phyloP scores from a whole-genome alignment of 1,284 basidiomycete species.

The Moniliophthora roreri region DNA sequence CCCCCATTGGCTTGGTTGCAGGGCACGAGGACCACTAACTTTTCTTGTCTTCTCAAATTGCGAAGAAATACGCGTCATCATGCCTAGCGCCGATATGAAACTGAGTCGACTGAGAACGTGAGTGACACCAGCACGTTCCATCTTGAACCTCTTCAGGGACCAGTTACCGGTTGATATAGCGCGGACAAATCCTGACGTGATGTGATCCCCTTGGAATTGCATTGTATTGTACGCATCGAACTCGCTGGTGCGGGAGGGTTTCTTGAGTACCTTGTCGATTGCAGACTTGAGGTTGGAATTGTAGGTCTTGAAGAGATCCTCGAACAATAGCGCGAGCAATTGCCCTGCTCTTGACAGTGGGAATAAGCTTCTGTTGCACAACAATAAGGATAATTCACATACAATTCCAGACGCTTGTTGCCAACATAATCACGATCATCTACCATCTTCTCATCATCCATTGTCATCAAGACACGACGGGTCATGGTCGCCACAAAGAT shows the following conservation, averaged over 20 bases:
- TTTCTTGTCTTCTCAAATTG: constrained; percentile 99
- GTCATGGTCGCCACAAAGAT: constrained; percentile 99
- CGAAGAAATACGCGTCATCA: constrained; percentile 99
- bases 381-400: constrained; percentile 31
- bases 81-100: constrained; percentile 97
- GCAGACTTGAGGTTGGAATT: constrained; percentile 94
- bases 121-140: constrained; percentile 98
- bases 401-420: constrained; percentile 98
- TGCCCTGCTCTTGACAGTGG: constrained; percentile 82
- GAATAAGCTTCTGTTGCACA: constrained; percentile 12
- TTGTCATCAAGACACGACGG: constrained; percentile 92
- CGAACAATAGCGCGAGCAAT: constrained; percentile 92
- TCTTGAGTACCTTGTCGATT: constrained; percentile 98
- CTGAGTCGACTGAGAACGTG: constrained; percentile 95
- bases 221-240: constrained; percentile 96
- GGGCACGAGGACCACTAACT: constrained; percentile 94
- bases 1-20: constrained; percentile 99
- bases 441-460: constrained; percentile 96
- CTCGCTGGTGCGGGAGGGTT: constrained; percentile 91
- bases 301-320: constrained; percentile 99
- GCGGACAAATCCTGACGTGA: constrained; percentile 95
- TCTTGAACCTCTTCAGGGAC: constrained; percentile 99
- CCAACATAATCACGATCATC: constrained; percentile 99
- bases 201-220: constrained; percentile 91
- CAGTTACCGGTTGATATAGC: constrained; percentile 99